These are phyloP conservation scores for Starmera amethionina DNA, from an alignment of 805 yeast genomes.

Conservation along the genomic window DNA sequence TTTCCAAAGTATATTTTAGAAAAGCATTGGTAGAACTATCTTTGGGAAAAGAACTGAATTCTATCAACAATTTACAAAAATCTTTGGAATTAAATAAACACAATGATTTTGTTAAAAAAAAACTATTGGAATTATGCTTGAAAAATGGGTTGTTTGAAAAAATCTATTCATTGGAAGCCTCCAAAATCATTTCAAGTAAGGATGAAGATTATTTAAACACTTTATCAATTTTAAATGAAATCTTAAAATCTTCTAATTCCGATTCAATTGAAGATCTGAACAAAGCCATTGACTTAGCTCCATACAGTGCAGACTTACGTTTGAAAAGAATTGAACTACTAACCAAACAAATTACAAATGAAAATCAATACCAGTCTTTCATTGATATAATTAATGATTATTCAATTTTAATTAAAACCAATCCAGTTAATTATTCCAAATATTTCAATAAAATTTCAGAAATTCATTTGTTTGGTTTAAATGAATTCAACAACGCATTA, in stretches of 20 bases:
- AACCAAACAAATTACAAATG: conserved; percentile 14
- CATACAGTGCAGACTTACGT: conserved; percentile 30
- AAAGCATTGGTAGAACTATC: conserved; percentile 53
- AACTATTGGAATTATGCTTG: conserved; percentile 37
- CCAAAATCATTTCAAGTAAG: conserved; percentile 1
- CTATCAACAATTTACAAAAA: conserved; percentile 40
- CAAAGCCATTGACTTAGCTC: conserved; percentile 30
- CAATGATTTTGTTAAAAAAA: conserved; percentile 37
- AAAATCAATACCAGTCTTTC: conserved; percentile 10
- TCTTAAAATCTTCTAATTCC: conserved; percentile 12
- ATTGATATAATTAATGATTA: conserved; percentile 16
- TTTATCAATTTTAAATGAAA: conserved; percentile 9
- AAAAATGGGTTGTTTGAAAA: conserved; percentile 42
- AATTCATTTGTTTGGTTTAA: conserved; percentile 40
- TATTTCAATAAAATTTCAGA: conserved; percentile 22
- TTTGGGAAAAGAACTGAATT: conserved; percentile 41
- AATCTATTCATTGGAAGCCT: conserved; percentile 8
- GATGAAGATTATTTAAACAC: conserved; percentile 9
- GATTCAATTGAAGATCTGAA: conserved; percentile 23
- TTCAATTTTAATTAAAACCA: conserved; percentile 17
- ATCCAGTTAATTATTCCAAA: conserved; percentile 17
- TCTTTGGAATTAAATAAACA: conserved; percentile 33
- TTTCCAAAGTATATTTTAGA: conserved; percentile 43
- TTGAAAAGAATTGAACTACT: conserved; percentile 19
- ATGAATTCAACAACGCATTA: conserved; percentile 42